phyloP scores from a whole-genome alignment of 495 filamentous ascomycete species.

The Podospora appendiculata region DNA sequence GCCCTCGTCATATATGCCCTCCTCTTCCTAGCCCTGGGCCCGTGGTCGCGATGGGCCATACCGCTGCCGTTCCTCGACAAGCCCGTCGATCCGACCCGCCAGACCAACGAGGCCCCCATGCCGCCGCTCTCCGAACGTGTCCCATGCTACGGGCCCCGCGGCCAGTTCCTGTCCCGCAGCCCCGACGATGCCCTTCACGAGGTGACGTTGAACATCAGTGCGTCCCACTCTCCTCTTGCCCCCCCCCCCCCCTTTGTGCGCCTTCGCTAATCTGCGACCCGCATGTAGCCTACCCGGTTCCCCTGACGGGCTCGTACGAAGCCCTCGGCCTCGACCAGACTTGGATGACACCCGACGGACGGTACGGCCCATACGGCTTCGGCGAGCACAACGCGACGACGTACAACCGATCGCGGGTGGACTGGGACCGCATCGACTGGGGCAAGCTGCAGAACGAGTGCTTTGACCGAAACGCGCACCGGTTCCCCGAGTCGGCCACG shows the following conservation, averaged over 20 bases:
- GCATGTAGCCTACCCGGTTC: conserved; percentile 17
- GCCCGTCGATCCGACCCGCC: conserved; percentile 7
- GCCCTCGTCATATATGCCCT: conserved; percentile 8
- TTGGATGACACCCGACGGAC: conserved; percentile 16
- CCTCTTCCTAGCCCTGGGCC: conserved; percentile 10
- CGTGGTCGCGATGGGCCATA: conserved; percentile 1
- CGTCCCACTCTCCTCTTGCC: background rate
- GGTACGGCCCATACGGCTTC: conserved; percentile 26
- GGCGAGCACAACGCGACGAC: conserved; percentile 14
- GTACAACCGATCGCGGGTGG: conserved; percentile 45
- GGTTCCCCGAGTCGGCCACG: conserved; percentile 35
- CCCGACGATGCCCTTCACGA: conserved; percentile 21
- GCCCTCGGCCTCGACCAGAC: conserved; percentile 19
- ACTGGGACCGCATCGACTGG: conserved; percentile 70
- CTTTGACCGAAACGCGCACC: conserved; percentile 54
- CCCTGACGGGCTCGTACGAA: conserved; percentile 24
- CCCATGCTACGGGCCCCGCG: conserved; percentile 21
- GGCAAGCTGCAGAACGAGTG: conserved; percentile 66
- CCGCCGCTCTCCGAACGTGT: conserved; percentile 16
- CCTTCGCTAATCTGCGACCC: conserved; percentile 1
- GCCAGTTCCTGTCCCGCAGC: conserved; percentile 18
- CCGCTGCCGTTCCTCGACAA: conserved; percentile 2
- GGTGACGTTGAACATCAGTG: conserved; percentile 16
- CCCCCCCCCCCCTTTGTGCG: background rate
- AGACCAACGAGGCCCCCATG: conserved; percentile 15